Evolutionary conservation across 2,329 filamentous ascomycete genomes (phyloP), one percentile per base, ranked within the genome.

Genomic region (Tolypocladium album): DNA sequence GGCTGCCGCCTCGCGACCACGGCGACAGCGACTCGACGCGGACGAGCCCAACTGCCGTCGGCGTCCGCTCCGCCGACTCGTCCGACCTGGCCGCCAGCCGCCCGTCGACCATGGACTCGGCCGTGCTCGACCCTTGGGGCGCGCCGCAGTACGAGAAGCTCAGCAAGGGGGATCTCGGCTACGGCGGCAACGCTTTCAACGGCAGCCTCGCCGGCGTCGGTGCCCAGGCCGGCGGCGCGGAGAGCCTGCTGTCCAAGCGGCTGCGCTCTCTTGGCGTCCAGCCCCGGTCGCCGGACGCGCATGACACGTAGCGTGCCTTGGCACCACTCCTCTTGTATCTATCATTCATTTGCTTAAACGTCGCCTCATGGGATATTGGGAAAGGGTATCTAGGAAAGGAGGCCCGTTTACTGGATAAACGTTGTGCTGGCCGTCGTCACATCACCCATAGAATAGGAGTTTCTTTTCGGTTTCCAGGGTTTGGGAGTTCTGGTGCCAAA

Each of bases 241-340:
- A 90, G 66, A 84, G 89, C 3, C 72, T 94, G 20, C 75, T 94
- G 20, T 89, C 89, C 13, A 85, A 85, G 69, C 81, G 85, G 60
- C 74, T 93, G 53, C 81, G 85, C 64, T 82, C 84, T 7, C 74
- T 90, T 7, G 88, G 85, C 43, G 78, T 79, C 31, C 72, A 79
- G 61, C 66, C 66, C 27, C 62, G 53, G 11, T 55, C 60, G 17
- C 58, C 55, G 0, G 43, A 34, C 45, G 56, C 59, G 34, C 59
- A 59, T 36, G 52, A 60, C 27, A 61, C 63, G n/a, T 59, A 40
- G 57, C 15, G 11, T 22, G 20, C 7, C 2, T 12, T 12, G 20
- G 11, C 1, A 2, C 20, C 39, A 4, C 5, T 0, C 6, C 61
- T 59, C 39, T 38, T 22, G 27, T 55, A 36, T 17, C 4, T 15